Conservation (phyloP, 108 stramenopile genomes). For the Pseudonitzschia multiseries region DNA sequence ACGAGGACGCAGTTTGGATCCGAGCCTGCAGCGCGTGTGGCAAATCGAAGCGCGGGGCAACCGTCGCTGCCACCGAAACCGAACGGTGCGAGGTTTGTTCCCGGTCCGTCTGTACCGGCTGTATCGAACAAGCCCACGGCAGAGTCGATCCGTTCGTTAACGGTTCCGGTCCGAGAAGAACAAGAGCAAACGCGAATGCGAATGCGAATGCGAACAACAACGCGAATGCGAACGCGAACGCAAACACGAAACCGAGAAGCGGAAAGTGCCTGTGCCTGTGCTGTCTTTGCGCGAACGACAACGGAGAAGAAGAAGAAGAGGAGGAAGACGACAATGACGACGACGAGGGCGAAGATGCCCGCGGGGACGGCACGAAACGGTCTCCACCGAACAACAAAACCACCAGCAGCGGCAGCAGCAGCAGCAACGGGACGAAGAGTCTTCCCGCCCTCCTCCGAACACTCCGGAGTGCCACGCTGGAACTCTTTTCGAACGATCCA, state of each 20-base stretch:
- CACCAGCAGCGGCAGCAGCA: no score
- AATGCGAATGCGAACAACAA: not conserved
- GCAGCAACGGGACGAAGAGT: not conserved
- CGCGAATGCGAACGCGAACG: not conserved
- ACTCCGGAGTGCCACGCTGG: not conserved
- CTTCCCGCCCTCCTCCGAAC: not conserved
- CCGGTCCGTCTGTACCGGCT: no score
- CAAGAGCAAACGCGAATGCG: not conserved
- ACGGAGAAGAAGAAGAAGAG: not conserved
- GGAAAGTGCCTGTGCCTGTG: not conserved
- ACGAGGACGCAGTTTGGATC: not conserved
- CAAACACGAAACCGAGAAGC: no score
- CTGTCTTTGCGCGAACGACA: not conserved
- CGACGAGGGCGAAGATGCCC: not conserved
- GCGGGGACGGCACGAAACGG: no score
- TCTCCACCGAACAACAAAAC: no score
- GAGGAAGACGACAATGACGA: not conserved
- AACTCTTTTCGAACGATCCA: constrained; percentile 1
- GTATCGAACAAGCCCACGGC: no score
- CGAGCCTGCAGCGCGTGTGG: no score
- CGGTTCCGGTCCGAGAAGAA: not conserved
- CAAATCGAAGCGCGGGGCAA: no score
- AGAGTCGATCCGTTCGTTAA: no score
- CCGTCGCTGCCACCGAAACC: no score
- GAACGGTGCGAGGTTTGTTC: no score